Conservation (phyloP, 2,329 filamentous ascomycete species). For the Bretziella fagacearum region DNA sequence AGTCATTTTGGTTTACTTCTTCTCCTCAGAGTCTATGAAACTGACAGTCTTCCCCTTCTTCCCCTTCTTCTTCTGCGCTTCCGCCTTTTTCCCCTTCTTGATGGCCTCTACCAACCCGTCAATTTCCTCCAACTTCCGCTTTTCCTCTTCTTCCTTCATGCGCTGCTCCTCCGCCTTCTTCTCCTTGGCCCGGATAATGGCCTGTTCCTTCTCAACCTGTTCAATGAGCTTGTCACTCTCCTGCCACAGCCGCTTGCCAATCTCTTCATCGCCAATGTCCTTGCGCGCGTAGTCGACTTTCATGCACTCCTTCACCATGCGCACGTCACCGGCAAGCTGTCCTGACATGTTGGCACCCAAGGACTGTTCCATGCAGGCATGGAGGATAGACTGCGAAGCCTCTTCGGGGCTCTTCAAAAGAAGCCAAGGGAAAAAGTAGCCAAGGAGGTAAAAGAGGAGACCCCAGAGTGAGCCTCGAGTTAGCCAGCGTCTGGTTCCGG, state of each 20-base stretch:
- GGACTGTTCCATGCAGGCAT: conserved; percentile 65
- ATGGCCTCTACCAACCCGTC: conserved; percentile 24
- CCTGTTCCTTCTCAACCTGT: conserved; percentile 62
- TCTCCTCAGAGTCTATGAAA: conserved; percentile 18
- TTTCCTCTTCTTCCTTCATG: conserved; percentile 21
- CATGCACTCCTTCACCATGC: conserved; percentile 75
- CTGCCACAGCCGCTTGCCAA: conserved; percentile 79
- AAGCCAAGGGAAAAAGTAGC: conserved; percentile 73
- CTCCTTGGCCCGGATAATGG: conserved; percentile 33
- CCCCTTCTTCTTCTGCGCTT: conserved; percentile 21
- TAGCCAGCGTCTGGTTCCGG: conserved; percentile 74
- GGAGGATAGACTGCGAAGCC: conserved; percentile 74
- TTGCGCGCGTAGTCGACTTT: conserved; percentile 52
- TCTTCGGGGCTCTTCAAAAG: conserved; percentile 68
- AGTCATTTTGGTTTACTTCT: not conserved
- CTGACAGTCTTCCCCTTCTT: conserved; percentile 19
- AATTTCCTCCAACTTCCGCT: conserved; percentile 21
- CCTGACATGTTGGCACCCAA: conserved; percentile 29
- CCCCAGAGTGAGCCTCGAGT: conserved; percentile 71
- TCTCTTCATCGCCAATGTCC: conserved; percentile 61
- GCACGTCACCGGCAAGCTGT: conserved; percentile 43
- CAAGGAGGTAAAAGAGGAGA: conserved; percentile 55
- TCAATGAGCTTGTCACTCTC: conserved; percentile 74
- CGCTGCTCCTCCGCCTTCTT: conserved; percentile 23
- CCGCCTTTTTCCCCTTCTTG: conserved; percentile 22